A percentile compares a stretch with the other conserved stretches of the same genome.
Evolutionary conservation across 192 early-diverging fungal genomes (phyloP).

Genomic region (Coemansia sp.): DNA sequence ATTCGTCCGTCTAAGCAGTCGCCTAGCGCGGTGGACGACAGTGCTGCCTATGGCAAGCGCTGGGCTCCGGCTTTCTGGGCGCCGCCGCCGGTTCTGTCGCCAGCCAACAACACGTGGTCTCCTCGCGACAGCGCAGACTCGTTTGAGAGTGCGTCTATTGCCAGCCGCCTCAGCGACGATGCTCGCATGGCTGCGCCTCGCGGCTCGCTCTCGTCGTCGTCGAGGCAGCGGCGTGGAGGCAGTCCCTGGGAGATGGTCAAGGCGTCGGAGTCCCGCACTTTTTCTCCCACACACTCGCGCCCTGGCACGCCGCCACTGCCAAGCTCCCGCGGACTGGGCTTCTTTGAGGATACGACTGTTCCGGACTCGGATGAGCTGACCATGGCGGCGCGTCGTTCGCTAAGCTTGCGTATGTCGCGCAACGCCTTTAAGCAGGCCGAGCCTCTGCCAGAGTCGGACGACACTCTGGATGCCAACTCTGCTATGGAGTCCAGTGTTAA

Average conservation of each 20-base stretch:
- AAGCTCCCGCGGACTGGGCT: slow-evolving; percentile 16
- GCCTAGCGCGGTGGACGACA: neutral
- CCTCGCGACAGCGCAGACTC: slow-evolving; percentile 34
- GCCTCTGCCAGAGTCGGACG: slow-evolving; percentile 49
- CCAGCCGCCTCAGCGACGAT: slow-evolving; percentile 24
- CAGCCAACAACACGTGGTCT: slow-evolving; percentile 22
- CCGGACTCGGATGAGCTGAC: slow-evolving; percentile 51
- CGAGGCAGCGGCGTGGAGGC: neutral
- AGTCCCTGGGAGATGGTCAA: slow-evolving; percentile 54
- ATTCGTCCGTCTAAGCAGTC: neutral
- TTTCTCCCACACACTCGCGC: slow-evolving; percentile 33
- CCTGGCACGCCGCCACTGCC: slow-evolving; percentile 26
- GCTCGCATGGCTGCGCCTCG: slow-evolving; percentile 11
- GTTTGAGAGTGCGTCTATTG: slow-evolving; percentile 17
- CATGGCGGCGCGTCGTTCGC: slow-evolving; percentile 37
- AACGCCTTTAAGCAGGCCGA: slow-evolving; percentile 43
- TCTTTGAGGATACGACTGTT: slow-evolving; percentile 39
- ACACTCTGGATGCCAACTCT: neutral
- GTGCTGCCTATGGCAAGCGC: neutral
- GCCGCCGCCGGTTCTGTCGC: slow-evolving; percentile 18
- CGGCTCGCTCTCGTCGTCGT: slow-evolving; percentile 9
- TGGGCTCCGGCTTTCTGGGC: slow-evolving; percentile 52
- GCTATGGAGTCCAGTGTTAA: neutral
- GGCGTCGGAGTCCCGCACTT: slow-evolving; percentile 24
- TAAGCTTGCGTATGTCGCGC: slow-evolving; percentile 49